phyloP scores from a whole-genome alignment of 164 flowering plant genomes.

The Hamamelis virginiana region DNA sequence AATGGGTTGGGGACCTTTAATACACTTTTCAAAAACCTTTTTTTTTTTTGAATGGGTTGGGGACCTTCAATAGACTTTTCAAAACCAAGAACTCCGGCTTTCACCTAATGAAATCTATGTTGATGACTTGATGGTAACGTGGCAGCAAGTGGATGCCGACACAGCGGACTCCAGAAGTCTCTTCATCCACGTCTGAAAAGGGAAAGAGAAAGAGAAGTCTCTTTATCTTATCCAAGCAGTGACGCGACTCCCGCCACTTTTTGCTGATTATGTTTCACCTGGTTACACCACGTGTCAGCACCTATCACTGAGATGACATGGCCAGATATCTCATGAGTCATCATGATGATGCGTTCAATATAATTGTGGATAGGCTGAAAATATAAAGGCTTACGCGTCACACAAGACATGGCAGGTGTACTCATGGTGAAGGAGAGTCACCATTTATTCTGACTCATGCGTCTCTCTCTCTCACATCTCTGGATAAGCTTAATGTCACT shows the following conservation, averaged over 20 bases:
- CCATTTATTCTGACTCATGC: background rate
- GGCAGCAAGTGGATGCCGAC: background rate
- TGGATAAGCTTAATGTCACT: constrained; percentile 35
- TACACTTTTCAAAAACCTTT: too few species aligned
- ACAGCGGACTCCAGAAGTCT: background rate
- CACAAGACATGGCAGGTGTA: constrained; percentile 6
- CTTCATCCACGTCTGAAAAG: background rate
- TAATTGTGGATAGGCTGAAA: constrained; percentile 22
- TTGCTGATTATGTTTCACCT: background rate
- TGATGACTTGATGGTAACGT: background rate
- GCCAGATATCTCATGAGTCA: constrained; percentile 1
- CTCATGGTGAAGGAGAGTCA: constrained; percentile 9
- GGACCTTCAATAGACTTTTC: background rate
- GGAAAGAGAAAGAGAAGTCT: background rate
- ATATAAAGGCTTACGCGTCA: constrained; percentile 10
- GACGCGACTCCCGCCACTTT: background rate
- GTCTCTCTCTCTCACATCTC: background rate
- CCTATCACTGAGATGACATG: constrained; percentile 10
- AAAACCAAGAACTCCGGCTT: background rate
- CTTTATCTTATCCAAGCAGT: background rate
- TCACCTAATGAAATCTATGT: too few species aligned
- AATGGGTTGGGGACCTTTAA: too few species aligned
- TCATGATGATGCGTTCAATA: too few species aligned
- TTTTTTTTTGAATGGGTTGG: too few species aligned
- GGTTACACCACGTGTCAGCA: constrained; percentile 19